phyloP scores from a whole-genome alignment of 2,329 filamentous ascomycete species.

The Penicillium brasilianum region DNA sequence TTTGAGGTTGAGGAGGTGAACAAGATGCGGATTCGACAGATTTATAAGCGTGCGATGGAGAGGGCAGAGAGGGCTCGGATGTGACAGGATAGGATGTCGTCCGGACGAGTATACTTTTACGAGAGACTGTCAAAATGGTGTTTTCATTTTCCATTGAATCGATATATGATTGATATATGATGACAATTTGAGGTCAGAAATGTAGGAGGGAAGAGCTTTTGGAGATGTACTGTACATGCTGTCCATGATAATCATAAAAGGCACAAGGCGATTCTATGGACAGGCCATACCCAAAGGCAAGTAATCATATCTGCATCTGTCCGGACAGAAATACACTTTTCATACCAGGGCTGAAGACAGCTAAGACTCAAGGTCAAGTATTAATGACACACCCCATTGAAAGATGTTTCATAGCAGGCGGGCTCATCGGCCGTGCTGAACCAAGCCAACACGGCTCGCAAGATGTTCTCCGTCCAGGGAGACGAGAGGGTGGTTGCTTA shows the following conservation, averaged over 20 bases:
- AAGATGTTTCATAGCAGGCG: neutral
- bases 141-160: neutral
- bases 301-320: neutral
- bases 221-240: neutral
- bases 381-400: neutral
- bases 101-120: neutral
- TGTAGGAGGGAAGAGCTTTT: neutral
- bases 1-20: constrained; percentile 33
- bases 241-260: neutral
- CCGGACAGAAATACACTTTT: neutral
- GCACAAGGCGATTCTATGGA: neutral
- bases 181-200: neutral
- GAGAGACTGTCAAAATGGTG: neutral
- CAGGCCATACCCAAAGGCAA: neutral
- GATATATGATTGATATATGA: neutral
- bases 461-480: neutral
- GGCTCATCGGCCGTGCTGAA: neutral
- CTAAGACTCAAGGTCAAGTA: neutral
- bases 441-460: neutral
- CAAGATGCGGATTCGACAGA: constrained; percentile 25
- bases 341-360: neutral
- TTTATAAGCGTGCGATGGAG: constrained; percentile 26
- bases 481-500: neutral
- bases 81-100: constrained; percentile 13
- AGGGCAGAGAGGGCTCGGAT: constrained; percentile 30